A percentile compares a stretch with the other conserved stretches of the same genome.
Evolutionary conservation across 208 protist genomes (phyloP).

Genomic region (Leishmania aethiopica): DNA sequence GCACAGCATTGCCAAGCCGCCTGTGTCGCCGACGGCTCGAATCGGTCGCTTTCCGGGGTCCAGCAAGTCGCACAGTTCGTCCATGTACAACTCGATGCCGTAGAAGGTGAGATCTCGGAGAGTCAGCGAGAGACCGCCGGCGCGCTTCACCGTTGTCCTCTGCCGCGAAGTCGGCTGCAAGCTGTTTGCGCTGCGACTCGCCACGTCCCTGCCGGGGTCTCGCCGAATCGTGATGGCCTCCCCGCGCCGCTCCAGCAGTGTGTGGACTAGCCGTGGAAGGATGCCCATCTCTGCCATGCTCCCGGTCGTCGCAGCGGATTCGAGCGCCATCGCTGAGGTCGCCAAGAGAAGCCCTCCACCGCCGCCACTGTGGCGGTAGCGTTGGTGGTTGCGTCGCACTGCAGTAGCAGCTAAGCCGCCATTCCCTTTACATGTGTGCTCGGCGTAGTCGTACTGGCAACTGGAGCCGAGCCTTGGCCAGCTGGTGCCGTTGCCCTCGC

Average conservation of each 20-base stretch:
- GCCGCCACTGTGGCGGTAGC: neutral
- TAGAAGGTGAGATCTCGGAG: slow-evolving; percentile 79
- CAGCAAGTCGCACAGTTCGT: slow-evolving; percentile 81
- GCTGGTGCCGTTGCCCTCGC: slow-evolving; percentile 14
- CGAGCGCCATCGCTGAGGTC: neutral
- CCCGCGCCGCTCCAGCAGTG: slow-evolving; percentile 74
- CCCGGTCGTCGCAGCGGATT: neutral
- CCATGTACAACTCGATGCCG: slow-evolving; percentile 88
- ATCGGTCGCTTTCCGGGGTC: slow-evolving; percentile 76
- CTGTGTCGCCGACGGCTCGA: slow-evolving; percentile 63
- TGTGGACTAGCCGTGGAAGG: slow-evolving; percentile 74
- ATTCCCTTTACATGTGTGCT: neutral
- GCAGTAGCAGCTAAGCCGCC: slow-evolving; percentile 11
- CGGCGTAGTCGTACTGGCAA: slow-evolving; percentile 21
- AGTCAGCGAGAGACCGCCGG: slow-evolving; percentile 41
- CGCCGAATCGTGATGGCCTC: slow-evolving; percentile 46
- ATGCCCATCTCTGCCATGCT: slow-evolving; percentile 64
- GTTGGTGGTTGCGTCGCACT: slow-evolving; percentile 1
- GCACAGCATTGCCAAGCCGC: slow-evolving; percentile 71
- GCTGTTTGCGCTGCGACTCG: neutral
- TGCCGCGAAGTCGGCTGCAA: slow-evolving; percentile 7
- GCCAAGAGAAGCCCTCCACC: neutral
- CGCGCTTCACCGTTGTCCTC: slow-evolving; percentile 3
- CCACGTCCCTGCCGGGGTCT: slow-evolving; percentile 14
- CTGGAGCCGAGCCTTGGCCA: slow-evolving; percentile 21